phyloP scores from a whole-genome alignment of 1,284 basidiomycete species.

The Mycosarcoma mackinlayi region DNA sequence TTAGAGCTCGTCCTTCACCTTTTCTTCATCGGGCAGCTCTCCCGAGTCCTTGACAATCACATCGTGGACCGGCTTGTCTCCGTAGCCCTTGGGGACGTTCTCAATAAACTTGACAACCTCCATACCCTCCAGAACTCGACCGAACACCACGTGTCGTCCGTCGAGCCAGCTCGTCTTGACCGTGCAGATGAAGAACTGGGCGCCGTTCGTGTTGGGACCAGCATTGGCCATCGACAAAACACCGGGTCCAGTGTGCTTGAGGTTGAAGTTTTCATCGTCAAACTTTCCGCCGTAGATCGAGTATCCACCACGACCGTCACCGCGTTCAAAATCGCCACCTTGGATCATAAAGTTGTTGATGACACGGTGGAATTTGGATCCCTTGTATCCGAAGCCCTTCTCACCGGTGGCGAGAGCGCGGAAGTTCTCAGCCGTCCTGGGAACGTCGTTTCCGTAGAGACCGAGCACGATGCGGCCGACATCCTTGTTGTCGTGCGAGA shows the following conservation, averaged over 20 bases:
- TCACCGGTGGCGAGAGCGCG: conserved; percentile 69
- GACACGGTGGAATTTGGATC: conserved; percentile 74
- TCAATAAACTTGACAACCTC: conserved; percentile 64
- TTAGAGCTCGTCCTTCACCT: conserved; percentile 64
- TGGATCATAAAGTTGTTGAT: conserved; percentile 76
- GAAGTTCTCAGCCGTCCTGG: conserved; percentile 66
- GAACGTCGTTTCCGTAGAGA: conserved; percentile 62
- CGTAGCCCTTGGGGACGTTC: conserved; percentile 55
- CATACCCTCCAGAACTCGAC: conserved; percentile 60
- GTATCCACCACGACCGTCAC: conserved; percentile 66
- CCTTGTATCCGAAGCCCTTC: conserved; percentile 80
- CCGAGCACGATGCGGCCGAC: conserved; percentile 62
- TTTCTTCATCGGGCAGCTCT: conserved; percentile 46
- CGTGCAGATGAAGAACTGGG: conserved; percentile 67
- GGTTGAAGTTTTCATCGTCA: conserved; percentile 61
- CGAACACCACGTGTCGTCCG: conserved; percentile 63
- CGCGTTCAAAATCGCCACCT: conserved; percentile 66
- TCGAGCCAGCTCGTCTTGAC: conserved; percentile 65
- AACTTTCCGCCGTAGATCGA: conserved; percentile 64
- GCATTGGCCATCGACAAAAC: conserved; percentile 61
- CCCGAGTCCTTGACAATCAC: conserved; percentile 61
- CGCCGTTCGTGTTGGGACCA: conserved; percentile 70
- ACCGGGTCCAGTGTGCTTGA: conserved; percentile 62
- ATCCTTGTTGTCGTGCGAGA: conserved; percentile 60
- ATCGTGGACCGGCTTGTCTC: conserved; percentile 56